These are phyloP conservation scores for Neofusicoccum parvum DNA, from an alignment of 2,329 filamentous ascomycete species.

Conservation along the genomic window DNA sequence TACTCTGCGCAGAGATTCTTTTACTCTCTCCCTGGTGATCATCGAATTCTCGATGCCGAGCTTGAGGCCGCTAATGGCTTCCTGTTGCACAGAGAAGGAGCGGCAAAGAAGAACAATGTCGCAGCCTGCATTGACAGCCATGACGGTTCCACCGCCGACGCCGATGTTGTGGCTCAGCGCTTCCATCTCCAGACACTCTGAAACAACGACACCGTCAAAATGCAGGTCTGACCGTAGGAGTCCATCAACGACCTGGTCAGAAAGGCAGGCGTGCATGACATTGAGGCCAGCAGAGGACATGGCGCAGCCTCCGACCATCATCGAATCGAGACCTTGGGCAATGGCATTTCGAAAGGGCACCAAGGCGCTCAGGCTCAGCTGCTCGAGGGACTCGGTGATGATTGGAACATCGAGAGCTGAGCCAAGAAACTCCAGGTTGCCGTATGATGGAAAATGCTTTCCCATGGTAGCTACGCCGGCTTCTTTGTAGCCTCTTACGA, in stretches of 20 bases:
- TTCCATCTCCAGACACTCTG: constrained; percentile 96
- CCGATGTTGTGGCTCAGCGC: constrained; percentile 93
- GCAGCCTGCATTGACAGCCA: constrained; percentile 95
- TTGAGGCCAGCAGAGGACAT: constrained; percentile 92
- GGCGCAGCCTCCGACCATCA: constrained; percentile 94
- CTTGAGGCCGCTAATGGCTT: constrained; percentile 87
- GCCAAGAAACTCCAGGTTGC: constrained; percentile 89
- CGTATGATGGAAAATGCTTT: constrained; percentile 96
- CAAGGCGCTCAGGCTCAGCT: constrained; percentile 86
- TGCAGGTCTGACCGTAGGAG: constrained; percentile 84
- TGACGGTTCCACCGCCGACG: constrained; percentile 94
- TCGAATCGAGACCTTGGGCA: constrained; percentile 80
- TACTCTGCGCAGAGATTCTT: constrained; percentile 77
- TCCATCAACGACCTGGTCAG: constrained; percentile 90
- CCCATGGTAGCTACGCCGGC: constrained; percentile 87
- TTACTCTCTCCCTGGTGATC: constrained; percentile 77
- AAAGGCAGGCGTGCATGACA: constrained; percentile 92
- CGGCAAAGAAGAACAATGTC: constrained; percentile 88
- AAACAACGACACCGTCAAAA: constrained; percentile 90
- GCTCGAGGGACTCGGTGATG: constrained; percentile 91
- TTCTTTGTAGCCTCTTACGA: constrained; percentile 90
- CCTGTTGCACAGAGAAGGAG: constrained; percentile 84
- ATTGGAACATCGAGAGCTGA: constrained; percentile 91
- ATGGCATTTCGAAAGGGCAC: constrained; percentile 93
- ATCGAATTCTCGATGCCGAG: constrained; percentile 88